Base-by-base conservation (phyloP, 139 green algal species). In the Chlamydomonas incerta region DNA sequence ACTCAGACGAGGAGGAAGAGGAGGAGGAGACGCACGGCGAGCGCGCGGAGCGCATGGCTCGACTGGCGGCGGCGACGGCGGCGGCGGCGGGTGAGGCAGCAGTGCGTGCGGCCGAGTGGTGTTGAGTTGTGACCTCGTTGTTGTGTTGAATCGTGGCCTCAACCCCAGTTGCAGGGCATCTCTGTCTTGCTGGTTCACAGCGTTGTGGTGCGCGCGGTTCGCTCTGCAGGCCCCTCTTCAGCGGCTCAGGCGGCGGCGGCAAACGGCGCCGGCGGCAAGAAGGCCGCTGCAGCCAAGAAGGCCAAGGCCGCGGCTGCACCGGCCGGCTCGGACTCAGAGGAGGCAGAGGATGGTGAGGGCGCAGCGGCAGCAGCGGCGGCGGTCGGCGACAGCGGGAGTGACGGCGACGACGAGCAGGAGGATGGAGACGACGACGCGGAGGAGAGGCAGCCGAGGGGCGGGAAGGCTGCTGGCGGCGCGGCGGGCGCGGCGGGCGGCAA, bases 21-120 rank as follows among this genome's bases (percentile, higher is more conserved):
- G 87, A 90, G 81, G 57, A 34, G 34, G 87, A 90, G 74, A 90
- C 87, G 28, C 87, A 90, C 75, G 29, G 3, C 34, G 87, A 90
- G 87, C 81, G 87, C 3, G 10, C 79, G 35, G 74, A 81, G 69
- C 87, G 83, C 31, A 83, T 88, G 28, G 71, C 46, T 11, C 41
- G 79, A 17, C 60, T 87, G 52, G 81, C 15, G 35, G 52, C 70
- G n/a, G 62, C 55, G 18, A 34, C 5, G 14, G 24, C 34, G 34
- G 57, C 55, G 18, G 58, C 5, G 14, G 24, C 34, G 34, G 57
- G 24, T 58, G 58, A 20, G 14, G 0, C 41, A 13, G 41, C 41
- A 8, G 41, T n/a, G n/a, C n/a, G n/a, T n/a, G n/a, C n/a, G n/a
- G n/a, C n/a, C n/a, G n/a, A n/a, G n/a, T n/a, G n/a, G n/a, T n/a